These are phyloP conservation scores for Cyberlindnera nakhonratchasimensis DNA, from an alignment of 805 yeast genomes.

Conservation along the genomic window DNA sequence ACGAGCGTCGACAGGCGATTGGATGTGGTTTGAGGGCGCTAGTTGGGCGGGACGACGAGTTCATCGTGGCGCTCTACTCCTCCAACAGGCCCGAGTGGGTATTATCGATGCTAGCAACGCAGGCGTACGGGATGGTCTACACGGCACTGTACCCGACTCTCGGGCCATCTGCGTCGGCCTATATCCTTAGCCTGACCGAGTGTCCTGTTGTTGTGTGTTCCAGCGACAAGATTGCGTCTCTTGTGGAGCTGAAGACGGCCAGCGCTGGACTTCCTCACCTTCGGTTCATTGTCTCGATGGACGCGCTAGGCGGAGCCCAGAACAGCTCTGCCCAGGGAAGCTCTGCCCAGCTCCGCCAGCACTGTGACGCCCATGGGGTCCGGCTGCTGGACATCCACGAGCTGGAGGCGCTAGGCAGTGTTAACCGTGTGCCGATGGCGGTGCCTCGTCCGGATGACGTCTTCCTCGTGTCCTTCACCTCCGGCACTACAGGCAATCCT, in stretches of 20 bases:
- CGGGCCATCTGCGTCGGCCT: slow-evolving; percentile 48
- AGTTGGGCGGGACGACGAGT: slow-evolving; percentile 20
- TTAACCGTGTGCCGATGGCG: slow-evolving; percentile 32
- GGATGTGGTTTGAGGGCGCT: slow-evolving; percentile 41
- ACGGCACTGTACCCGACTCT: slow-evolving; percentile 44
- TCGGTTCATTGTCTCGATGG: slow-evolving; percentile 48
- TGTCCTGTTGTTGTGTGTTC: slow-evolving; percentile 49
- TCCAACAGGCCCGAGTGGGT: slow-evolving; percentile 55
- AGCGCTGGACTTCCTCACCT: slow-evolving; percentile 30
- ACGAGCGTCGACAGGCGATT: slow-evolving; percentile 26
- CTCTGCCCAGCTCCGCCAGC: too few species aligned
- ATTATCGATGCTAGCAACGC: slow-evolving; percentile 55
- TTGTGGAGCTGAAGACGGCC: slow-evolving; percentile 39
- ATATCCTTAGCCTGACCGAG: slow-evolving; percentile 49
- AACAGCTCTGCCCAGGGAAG: too few species aligned
- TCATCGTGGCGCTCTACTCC: slow-evolving; percentile 47
- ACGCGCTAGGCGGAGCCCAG: too few species aligned
- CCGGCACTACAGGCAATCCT: slow-evolving; percentile 64
- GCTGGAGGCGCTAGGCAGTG: slow-evolving; percentile 32
- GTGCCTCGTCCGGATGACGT: slow-evolving; percentile 37
- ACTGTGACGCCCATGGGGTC: slow-evolving; percentile 22
- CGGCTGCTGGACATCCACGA: slow-evolving; percentile 36
- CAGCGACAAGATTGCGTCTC: slow-evolving; percentile 38
- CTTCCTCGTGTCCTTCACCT: slow-evolving; percentile 55
- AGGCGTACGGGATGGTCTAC: slow-evolving; percentile 42